Evolutionary conservation across 2,329 filamentous ascomycete genomes (phyloP).

Genomic region (Lomentospora prolificans): DNA sequence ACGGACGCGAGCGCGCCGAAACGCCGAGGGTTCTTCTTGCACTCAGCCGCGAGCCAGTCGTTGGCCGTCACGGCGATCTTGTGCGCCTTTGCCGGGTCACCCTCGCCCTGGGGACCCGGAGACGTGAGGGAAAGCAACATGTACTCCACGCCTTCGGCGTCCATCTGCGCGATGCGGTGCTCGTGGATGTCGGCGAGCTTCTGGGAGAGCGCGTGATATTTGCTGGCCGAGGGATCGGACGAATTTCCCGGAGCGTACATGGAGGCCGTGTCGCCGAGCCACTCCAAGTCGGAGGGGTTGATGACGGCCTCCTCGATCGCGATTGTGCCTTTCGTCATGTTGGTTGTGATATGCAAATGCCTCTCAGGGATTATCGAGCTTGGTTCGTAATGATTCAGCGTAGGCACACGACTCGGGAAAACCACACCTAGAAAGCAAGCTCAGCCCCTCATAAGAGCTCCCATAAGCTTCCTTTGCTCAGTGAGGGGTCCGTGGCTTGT

Average conservation of each 20-base stretch:
- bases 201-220: conserved; percentile 17
- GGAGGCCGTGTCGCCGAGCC: conserved; percentile 18
- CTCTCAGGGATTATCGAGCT: background rate
- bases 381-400: too few relatives aligned
- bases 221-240: conserved; percentile 7
- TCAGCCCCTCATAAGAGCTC: too few relatives aligned
- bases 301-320: conserved; percentile 26
- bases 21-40: conserved; percentile 16
- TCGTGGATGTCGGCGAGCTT: conserved; percentile 21
- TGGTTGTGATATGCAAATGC: background rate
- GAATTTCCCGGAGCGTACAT: conserved; percentile 17
- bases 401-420: too few relatives aligned
- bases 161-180: conserved; percentile 21
- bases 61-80: conserved; percentile 19
- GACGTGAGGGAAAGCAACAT: conserved; percentile 25
- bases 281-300: conserved; percentile 19
- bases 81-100: conserved; percentile 16
- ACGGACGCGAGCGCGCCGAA: conserved; percentile 23
- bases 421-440: too few relatives aligned
- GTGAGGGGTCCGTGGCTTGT: too few relatives aligned
- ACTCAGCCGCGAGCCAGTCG: conserved; percentile 22
- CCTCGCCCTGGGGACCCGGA: conserved; percentile 21
- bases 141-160: conserved; percentile 25
- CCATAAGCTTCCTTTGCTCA: too few relatives aligned
- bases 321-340: conserved; percentile 18